phyloP scores from a whole-genome alignment of 139 green algal genomes.

The Auxenochlorella protothecoides region DNA sequence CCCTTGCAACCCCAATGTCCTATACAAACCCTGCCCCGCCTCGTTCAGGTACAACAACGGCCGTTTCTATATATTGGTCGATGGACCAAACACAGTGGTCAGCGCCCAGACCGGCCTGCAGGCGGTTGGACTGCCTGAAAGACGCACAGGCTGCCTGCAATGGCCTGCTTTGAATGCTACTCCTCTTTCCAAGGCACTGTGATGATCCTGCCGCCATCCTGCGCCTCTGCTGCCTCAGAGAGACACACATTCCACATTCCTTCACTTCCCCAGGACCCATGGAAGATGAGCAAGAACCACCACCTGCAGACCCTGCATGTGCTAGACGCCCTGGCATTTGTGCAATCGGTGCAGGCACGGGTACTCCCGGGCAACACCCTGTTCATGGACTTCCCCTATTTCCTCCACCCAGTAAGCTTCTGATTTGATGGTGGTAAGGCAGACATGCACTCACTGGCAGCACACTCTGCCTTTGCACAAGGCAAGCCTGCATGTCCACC shows the following conservation, averaged over 20 bases:
- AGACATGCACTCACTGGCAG: too few relatives aligned
- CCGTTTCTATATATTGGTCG: conserved; percentile 54
- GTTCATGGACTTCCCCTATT: conserved; percentile 80
- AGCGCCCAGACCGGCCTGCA: background rate
- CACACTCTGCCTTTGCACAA: too few relatives aligned
- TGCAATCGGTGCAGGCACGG: conserved; percentile 18
- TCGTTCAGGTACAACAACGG: conserved; percentile 71
- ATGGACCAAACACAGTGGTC: conserved; percentile 33
- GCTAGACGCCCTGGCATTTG: conserved; percentile 19
- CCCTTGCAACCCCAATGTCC: conserved; percentile 11
- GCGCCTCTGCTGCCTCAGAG: too few relatives aligned
- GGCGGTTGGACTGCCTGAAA: too few relatives aligned
- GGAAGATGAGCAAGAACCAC: conserved; percentile 44
- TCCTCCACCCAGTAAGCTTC: conserved; percentile 54
- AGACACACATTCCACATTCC: too few relatives aligned
- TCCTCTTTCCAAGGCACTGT: too few relatives aligned
- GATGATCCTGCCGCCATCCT: too few relatives aligned
- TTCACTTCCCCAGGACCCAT: conserved; percentile 7
- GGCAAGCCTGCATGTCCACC: too few relatives aligned
- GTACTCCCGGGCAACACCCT: conserved; percentile 64
- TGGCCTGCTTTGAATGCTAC: too few relatives aligned
- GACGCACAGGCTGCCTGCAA: too few relatives aligned
- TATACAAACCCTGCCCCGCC: conserved; percentile 16
- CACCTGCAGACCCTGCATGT: conserved; percentile 42
- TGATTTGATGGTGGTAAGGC: too few relatives aligned